phyloP scores from a whole-genome alignment of 179 eudicot genomes.

The Drosera spatulata region DNA sequence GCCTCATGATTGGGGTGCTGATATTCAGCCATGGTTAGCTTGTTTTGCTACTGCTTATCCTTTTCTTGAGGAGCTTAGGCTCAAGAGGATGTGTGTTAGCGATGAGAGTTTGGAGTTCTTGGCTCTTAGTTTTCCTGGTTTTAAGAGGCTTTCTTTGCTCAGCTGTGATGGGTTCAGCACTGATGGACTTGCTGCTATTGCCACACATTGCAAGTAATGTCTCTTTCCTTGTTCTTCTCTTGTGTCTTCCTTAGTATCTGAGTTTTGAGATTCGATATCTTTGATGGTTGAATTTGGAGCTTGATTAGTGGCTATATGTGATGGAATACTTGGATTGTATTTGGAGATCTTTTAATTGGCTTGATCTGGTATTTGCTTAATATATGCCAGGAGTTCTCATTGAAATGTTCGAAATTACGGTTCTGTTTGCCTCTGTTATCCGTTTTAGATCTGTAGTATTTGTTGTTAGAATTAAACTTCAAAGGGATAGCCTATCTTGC shows the following conservation, averaged over 20 bases:
- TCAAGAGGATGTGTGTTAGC: constrained; percentile 65
- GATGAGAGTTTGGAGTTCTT: constrained; percentile 74
- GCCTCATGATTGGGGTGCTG: constrained; percentile 82
- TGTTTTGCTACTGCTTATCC: constrained; percentile 52
- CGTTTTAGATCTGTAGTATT: no score
- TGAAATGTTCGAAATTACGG: no score
- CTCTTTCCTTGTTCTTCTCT: not conserved
- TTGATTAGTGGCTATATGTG: not conserved
- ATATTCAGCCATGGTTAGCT: constrained; percentile 61
- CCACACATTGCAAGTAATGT: constrained; percentile 73
- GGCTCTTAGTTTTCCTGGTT: constrained; percentile 33
- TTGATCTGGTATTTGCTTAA: no score
- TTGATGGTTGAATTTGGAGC: not conserved
- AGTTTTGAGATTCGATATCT: not conserved
- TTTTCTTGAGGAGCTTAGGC: constrained; percentile 61
- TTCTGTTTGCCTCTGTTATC: no score
- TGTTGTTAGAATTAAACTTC: no score
- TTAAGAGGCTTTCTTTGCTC: constrained; percentile 48
- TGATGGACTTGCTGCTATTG: constrained; percentile 62
- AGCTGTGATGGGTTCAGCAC: constrained; percentile 87
- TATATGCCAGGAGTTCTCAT: no score
- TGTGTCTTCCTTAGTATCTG: not conserved
- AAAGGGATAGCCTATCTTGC: no score
- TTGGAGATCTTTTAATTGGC: no score
- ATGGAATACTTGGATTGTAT: no score